Base-by-base conservation (phyloP, 2,329 filamentous ascomycete species). In the Xylariales sp. region DNA sequence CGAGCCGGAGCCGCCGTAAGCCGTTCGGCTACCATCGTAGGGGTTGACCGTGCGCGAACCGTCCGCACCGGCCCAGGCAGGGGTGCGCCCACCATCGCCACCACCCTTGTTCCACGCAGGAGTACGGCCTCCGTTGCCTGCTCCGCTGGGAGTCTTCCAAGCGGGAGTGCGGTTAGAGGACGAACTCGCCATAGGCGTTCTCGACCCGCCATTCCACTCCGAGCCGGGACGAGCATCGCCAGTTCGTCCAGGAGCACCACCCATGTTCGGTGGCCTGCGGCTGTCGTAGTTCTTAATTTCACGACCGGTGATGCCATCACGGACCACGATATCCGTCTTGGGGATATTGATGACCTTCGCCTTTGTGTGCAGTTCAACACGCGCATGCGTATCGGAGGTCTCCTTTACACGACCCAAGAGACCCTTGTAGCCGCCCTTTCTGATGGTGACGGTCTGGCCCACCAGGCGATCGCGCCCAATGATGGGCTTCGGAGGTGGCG, bases 381-480 rank as follows among this genome's bases (percentile, higher is more conserved):
- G 85, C 20, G 88, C 91, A 53, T 85, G 80, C 4, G 78, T 78
- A 51, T 94, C 90, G 6, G 88, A 95, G 1, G 91, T 85, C 57
- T 97, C 91, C 59, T 95, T 96, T 51, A 98, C 90, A 48, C 96
- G 95, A 51, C 93, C 93, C 29, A 97, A 70, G 29, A 96, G 73
- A 40, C 91, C 91, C 65, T 98, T 98, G 70, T 91, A 89, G 16
- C 85, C 81, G 19, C 93, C 93, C 56, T 84, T 88, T 40, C 83
- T 80, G 54, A 97, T 85, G 36, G 84, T 88, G 30, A 97, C 89
- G 1, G 89, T 96, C 66, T 95, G 91, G 29, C 90, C 90, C 46
- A 97, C 81, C 19, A 93, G 74, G 39, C 81, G 80, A 60, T 98
- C 93, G 27, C 89, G 80, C 16, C 85, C 81, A 52, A 88, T 88